phyloP scores from a whole-genome alignment of 345 rosid species.

The Adansonia digitata region DNA sequence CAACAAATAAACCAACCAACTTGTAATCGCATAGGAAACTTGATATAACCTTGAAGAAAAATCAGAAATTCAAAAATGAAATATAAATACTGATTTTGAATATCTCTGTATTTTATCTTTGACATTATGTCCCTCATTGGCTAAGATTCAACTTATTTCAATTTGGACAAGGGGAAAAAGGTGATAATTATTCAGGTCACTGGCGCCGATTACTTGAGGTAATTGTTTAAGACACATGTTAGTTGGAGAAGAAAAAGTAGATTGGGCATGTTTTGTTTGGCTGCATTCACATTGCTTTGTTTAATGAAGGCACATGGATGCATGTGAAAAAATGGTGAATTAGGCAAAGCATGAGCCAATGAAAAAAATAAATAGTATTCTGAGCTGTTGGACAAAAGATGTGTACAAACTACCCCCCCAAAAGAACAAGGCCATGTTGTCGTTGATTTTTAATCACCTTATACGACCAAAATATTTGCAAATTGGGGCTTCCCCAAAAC shows the following conservation, averaged over 20 bases:
- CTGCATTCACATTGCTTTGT: slow-evolving; percentile 8
- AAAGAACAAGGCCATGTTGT: slow-evolving; percentile 21
- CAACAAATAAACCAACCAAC: not conserved
- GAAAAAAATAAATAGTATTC: not conserved
- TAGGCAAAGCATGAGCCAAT: slow-evolving; percentile 11
- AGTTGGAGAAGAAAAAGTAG: not conserved
- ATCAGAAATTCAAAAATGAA: not conserved
- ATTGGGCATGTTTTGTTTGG: not conserved
- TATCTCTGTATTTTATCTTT: not conserved
- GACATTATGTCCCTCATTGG: not conserved
- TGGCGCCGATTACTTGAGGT: not conserved
- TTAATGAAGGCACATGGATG: slow-evolving; percentile 45
- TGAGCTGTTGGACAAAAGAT: slow-evolving; percentile 1
- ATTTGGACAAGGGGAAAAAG: too few relatives aligned
- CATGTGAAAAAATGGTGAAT: slow-evolving; percentile 28
- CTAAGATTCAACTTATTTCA: not conserved
- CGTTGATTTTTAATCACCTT: not conserved
- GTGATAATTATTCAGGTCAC: not conserved
- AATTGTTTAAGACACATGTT: not conserved
- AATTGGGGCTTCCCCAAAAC: not conserved
- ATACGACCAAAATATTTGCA: not conserved
- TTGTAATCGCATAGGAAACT: not conserved
- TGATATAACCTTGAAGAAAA: not conserved
- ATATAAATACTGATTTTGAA: not conserved
- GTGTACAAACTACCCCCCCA: not conserved